Evolutionary conservation across 225 moss, liverwort and hornwort species (phyloP).

Genomic region (Bryum argenteum): DNA sequence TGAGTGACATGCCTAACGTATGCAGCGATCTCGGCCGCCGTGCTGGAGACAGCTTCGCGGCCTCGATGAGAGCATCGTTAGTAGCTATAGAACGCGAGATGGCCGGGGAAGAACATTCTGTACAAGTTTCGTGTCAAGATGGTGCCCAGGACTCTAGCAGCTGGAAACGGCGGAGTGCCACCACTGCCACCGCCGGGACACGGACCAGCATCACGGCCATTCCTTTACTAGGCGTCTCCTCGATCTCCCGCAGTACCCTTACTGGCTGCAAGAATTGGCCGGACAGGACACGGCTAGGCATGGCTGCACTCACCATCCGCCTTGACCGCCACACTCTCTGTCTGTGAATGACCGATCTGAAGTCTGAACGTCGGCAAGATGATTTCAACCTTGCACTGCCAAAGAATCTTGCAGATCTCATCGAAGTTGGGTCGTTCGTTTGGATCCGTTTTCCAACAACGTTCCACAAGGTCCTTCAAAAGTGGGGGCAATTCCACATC

Average conservation of each 20-base stretch:
- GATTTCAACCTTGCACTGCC: slow-evolving; percentile 46
- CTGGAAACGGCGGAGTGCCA: too few species aligned
- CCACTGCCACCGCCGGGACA: too few species aligned
- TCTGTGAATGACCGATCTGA: slow-evolving; percentile 15
- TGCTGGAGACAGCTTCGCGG: slow-evolving; percentile 35
- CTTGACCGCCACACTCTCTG: too few species aligned
- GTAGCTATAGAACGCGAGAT: slow-evolving; percentile 41
- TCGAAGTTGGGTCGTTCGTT: slow-evolving; percentile 34
- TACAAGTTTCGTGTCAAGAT: slow-evolving; percentile 35
- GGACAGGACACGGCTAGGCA: slow-evolving; percentile 21
- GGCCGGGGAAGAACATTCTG: slow-evolving; percentile 36
- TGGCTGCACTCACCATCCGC: slow-evolving; percentile 34
- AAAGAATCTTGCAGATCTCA: slow-evolving; percentile 38
- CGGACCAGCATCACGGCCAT: slow-evolving; percentile 37
- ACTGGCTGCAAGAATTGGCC: slow-evolving; percentile 41
- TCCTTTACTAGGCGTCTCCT: neutral
- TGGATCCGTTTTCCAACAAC: slow-evolving; percentile 50
- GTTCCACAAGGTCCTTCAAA: slow-evolving; percentile 41
- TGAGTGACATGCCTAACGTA: slow-evolving; percentile 49
- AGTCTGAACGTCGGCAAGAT: slow-evolving; percentile 47
- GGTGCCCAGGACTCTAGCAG: slow-evolving; percentile 17
- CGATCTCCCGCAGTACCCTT: slow-evolving; percentile 25
- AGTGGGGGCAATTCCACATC: slow-evolving; percentile 22
- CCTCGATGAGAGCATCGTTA: slow-evolving; percentile 42
- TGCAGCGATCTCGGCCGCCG: slow-evolving; percentile 54